Evolutionary conservation across 179 eudicot species (phyloP), one percentile per base, ranked within the genome.

Genomic region (Nepenthes alata): DNA sequence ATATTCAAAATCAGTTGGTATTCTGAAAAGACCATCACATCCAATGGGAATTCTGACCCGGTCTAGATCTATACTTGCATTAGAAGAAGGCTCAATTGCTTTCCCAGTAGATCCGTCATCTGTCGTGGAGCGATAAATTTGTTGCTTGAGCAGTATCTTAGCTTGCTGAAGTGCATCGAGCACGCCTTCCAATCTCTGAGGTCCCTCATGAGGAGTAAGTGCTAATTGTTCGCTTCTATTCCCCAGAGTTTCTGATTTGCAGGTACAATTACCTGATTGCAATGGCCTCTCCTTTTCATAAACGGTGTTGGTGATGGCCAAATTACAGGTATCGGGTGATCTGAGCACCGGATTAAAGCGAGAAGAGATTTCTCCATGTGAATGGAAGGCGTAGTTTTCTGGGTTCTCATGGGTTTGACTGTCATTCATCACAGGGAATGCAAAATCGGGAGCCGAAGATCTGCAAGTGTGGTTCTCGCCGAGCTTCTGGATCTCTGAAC

Each of bases 141-240:
- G 72, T 61, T 78, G 71, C 55, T 72, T 80, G 49, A 91, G 69
- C 48, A 88, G 75, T 58, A 75, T 57, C 70, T 84, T 91, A 35
- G 91, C 96, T 61, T 78, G 78, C 52, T 78, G 78, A 69, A 91
- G 96, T 55, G 87, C 85, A 35, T 72, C 81, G 2, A 91, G 83
- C 16, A 85, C 80, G n/a, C 79, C 69, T 55, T 72, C 87, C 38
- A 83, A 49, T 64, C 60, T 62, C 35, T 68, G 62, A 11, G 83
- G 61, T 44, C 67, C 61, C 71, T 67, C 78, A 55, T 38, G 77
- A 45, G 75, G 76, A 63, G 75, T 61, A 66, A 68, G 53, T 38
- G 73, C 73, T 62, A 14, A 64, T 49, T 53, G 65, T 11, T 64
- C 71, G 56, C 63, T 35, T 41, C 61, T 47, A 1, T 52, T 47